A percentile compares a stretch with the other conserved stretches of the same genome.
phyloP scores from a whole-genome alignment of 148 eudicot species.

The Rheum nobile region DNA sequence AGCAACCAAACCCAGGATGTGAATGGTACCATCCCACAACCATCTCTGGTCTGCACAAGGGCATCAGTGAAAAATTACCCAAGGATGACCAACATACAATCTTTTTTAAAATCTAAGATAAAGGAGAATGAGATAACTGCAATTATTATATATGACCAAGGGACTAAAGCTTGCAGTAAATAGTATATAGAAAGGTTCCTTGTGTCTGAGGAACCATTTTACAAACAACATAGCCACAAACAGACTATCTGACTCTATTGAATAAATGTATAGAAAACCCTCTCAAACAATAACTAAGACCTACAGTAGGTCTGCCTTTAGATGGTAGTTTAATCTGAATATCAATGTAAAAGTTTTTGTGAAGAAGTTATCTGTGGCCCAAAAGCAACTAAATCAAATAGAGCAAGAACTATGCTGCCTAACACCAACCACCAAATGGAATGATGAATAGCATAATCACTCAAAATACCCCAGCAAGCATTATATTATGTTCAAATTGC shows the following conservation, averaged over 20 bases:
- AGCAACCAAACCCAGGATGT: slow-evolving; percentile 94
- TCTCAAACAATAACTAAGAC: not conserved
- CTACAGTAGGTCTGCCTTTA: not conserved
- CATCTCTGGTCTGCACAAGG: slow-evolving; percentile 63
- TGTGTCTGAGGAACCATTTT: not conserved
- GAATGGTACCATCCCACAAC: too few relatives aligned
- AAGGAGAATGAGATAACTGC: not conserved
- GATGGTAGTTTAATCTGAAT: not conserved
- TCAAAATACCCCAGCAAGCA: not conserved
- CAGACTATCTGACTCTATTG: too few relatives aligned
- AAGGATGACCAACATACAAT: not conserved
- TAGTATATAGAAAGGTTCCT: not conserved
- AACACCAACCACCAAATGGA: not conserved
- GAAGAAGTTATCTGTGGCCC: not conserved
- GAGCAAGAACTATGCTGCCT: not conserved
- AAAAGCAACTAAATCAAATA: too few relatives aligned
- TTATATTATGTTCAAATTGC: not conserved
- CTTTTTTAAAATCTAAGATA: not conserved
- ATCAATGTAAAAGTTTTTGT: not conserved
- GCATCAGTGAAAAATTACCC: not conserved
- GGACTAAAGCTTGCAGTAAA: not conserved
- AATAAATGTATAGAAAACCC: too few relatives aligned
- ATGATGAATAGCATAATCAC: not conserved
- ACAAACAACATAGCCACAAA: not conserved
- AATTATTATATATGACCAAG: not conserved